These are phyloP conservation scores for Simmondsia chinensis DNA, from an alignment of 148 eudicot species.

Conservation along the genomic window DNA sequence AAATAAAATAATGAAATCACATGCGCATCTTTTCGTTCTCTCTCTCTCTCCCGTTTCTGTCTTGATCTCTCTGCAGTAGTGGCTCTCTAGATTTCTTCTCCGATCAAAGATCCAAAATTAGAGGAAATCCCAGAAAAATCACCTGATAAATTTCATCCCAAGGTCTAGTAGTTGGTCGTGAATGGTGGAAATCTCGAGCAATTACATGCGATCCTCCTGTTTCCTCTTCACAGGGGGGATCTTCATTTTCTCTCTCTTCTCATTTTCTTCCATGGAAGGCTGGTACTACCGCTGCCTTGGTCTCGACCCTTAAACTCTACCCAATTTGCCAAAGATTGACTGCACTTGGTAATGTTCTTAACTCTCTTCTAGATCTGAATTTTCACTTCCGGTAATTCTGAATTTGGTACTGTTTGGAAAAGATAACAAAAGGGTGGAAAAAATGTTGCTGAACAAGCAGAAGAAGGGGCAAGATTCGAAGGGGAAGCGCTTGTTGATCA, in stretches of 20 bases:
- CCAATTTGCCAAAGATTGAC: too few relatives aligned
- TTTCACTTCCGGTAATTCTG: neutral
- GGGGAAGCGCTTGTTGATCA: slow-evolving; percentile 48
- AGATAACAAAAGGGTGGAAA: neutral
- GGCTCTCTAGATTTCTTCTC: too few relatives aligned
- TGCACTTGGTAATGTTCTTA: too few relatives aligned
- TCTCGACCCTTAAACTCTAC: slow-evolving; percentile 13
- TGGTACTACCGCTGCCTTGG: too few relatives aligned
- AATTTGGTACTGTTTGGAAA: neutral
- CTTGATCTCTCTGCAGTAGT: too few relatives aligned
- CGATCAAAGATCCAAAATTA: too few relatives aligned
- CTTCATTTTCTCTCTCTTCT: slow-evolving; percentile 1
- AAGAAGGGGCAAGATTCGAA: slow-evolving; percentile 22
- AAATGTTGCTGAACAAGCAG: slow-evolving; percentile 28
- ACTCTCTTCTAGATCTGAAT: neutral
- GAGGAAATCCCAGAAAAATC: too few relatives aligned
- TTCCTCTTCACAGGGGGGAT: slow-evolving; percentile 21
- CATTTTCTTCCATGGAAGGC: neutral
- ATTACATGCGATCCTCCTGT: slow-evolving; percentile 20
- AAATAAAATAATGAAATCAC: too few relatives aligned
- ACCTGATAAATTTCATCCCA: too few relatives aligned
- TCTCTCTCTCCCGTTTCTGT: too few relatives aligned
- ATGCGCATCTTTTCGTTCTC: too few relatives aligned
- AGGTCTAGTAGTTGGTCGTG: too few relatives aligned
- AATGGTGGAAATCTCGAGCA: slow-evolving; percentile 25